phyloP scores from a whole-genome alignment of 768 basidiomycete genomes.

The Suillus bovinus region DNA sequence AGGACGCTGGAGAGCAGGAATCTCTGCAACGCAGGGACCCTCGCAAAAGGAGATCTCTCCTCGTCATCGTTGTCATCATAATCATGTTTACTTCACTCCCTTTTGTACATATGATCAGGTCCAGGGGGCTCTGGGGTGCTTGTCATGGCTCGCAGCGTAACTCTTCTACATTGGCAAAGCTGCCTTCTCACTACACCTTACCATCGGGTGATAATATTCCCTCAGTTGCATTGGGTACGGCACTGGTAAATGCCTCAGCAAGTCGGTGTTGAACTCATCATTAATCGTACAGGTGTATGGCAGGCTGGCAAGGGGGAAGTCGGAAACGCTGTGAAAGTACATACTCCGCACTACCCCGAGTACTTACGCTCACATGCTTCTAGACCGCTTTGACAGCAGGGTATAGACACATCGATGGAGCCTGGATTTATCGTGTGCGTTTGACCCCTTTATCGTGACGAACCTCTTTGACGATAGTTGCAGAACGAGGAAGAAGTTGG shows the following conservation, averaged over 20 bases:
- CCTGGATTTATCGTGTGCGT: slow-evolving; percentile 66
- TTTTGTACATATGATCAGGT: slow-evolving; percentile 21
- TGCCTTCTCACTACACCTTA: slow-evolving; percentile 54
- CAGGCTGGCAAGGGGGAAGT: slow-evolving; percentile 58
- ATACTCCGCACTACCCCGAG: background rate
- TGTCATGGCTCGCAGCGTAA: slow-evolving; percentile 23
- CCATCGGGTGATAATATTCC: slow-evolving; percentile 72
- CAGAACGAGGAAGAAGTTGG: slow-evolving; percentile 76
- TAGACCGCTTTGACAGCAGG: slow-evolving; percentile 61
- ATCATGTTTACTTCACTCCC: slow-evolving; percentile 25
- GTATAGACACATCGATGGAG: slow-evolving; percentile 73
- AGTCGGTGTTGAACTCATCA: slow-evolving; percentile 9
- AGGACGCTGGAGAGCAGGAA: slow-evolving; percentile 11
- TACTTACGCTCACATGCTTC: background rate
- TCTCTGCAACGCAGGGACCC: background rate
- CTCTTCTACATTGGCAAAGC: slow-evolving; percentile 22
- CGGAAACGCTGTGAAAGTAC: slow-evolving; percentile 63
- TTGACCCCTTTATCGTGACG: background rate
- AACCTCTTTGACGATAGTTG: background rate
- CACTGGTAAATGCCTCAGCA: background rate
- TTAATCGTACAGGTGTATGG: slow-evolving; percentile 54
- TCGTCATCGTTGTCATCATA: slow-evolving; percentile 17
- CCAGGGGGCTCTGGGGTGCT: slow-evolving; percentile 20
- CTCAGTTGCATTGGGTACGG: slow-evolving; percentile 60
- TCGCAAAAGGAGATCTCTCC: slow-evolving; percentile 27